phyloP scores from a whole-genome alignment of 169 alveolate genomes.

The Ichthyophthirius multifiliis region DNA sequence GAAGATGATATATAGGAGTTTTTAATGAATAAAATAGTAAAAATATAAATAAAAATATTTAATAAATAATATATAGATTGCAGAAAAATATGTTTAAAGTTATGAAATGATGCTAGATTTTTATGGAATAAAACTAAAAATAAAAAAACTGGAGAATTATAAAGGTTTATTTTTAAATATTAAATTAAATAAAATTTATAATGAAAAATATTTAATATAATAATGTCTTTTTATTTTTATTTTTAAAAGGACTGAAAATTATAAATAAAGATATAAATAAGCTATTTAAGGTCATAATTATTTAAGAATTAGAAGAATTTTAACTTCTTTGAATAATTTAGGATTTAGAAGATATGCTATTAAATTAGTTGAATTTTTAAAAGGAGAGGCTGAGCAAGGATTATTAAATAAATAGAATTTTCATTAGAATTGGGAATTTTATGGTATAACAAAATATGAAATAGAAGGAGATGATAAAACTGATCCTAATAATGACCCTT shows the following conservation, averaged over 20 bases:
- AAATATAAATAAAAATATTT: too few species aligned
- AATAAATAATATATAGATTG: too few species aligned
- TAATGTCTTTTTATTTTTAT: too few species aligned
- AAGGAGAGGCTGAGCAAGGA: not conserved
- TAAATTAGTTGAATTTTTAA: not conserved
- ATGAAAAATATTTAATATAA: too few species aligned
- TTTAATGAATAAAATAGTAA: not conserved
- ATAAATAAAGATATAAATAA: not conserved
- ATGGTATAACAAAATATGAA: too few species aligned
- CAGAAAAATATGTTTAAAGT: not conserved
- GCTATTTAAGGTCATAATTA: not conserved
- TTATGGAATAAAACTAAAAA: not conserved
- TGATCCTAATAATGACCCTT: too few species aligned
- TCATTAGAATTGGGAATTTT: too few species aligned
- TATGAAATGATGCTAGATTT: slow-evolving; percentile 1
- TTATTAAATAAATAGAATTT: too few species aligned
- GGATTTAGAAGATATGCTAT: not conserved
- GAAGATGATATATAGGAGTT: not conserved
- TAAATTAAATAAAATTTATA: too few species aligned
- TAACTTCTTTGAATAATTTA: not conserved
- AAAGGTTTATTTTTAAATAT: too few species aligned
- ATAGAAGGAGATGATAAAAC: too few species aligned
- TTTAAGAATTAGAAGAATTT: not conserved
- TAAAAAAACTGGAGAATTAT: not conserved
- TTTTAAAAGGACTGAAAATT: not conserved